Evolutionary conservation across 2,329 filamentous ascomycete genomes (phyloP).

Genomic region (Pleoardoris graminearum): DNA sequence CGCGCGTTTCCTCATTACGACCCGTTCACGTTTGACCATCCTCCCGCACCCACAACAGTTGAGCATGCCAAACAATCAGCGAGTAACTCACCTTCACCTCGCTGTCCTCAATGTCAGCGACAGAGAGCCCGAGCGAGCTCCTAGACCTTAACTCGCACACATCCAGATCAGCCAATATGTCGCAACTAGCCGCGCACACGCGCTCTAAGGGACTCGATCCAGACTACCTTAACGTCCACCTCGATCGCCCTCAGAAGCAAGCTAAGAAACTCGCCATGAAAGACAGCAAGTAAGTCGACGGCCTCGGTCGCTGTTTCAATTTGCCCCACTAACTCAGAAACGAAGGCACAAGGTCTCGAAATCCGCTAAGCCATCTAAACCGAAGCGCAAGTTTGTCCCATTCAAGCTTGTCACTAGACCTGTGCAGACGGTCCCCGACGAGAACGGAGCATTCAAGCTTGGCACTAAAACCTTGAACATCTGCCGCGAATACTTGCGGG

Average conservation of each 20-base stretch:
- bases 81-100: no score
- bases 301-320: background rate
- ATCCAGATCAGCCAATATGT: background rate
- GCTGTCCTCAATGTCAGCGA: background rate
- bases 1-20: no score
- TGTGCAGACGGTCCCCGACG: no score
- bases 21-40: no score
- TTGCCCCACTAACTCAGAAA: background rate
- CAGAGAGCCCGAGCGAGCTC: background rate
- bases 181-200: background rate
- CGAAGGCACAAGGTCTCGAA: background rate
- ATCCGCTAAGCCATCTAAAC: background rate
- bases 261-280: background rate
- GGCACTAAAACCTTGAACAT: background rate
- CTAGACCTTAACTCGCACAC: background rate
- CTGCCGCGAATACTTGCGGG: background rate
- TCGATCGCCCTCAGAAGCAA: background rate
- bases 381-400: no score
- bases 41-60: no score
- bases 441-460: no score
- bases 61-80: no score
- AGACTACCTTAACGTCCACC: background rate
- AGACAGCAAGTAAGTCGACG: no score
- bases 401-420: no score
- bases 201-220: background rate